Conservation (phyloP, 441 rosid genomes). For the Populus hybrid region DNA sequence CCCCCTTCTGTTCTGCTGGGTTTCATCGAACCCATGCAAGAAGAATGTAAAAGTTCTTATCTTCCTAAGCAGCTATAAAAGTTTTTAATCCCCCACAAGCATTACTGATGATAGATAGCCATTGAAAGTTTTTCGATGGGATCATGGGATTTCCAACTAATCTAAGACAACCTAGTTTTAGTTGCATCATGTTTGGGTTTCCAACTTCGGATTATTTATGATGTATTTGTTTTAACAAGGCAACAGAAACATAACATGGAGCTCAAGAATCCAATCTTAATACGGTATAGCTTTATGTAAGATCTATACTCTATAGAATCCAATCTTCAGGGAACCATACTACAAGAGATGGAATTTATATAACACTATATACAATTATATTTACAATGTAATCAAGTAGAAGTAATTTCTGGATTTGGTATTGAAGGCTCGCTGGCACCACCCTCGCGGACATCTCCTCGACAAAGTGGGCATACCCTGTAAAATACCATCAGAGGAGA, state of each 20-base stretch:
- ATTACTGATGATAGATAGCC: neutral
- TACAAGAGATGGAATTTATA: neutral
- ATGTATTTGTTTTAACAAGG: neutral
- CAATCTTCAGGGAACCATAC: neutral
- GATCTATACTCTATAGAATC: neutral
- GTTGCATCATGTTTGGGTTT: neutral
- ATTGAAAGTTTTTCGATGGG: neutral
- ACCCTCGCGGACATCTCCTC: constrained; percentile 47
- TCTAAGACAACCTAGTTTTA: neutral
- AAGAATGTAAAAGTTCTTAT: neutral
- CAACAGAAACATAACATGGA: neutral
- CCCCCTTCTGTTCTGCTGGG: neutral
- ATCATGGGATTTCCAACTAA: neutral
- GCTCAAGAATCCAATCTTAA: neutral
- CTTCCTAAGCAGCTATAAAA: neutral
- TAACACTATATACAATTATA: constrained; percentile 20
- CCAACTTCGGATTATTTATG: neutral
- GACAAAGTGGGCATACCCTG: constrained; percentile 30
- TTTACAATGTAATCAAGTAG: constrained; percentile 27
- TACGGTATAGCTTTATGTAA: neutral
- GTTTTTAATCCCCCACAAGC: neutral
- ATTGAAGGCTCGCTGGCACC: constrained; percentile 9
- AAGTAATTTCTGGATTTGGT: constrained; percentile 29
- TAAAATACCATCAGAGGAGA: constrained; percentile 3
- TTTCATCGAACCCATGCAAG: neutral